Evolutionary conservation across 805 yeast genomes (phyloP).

Genomic region (Ogataea trehalophila): DNA sequence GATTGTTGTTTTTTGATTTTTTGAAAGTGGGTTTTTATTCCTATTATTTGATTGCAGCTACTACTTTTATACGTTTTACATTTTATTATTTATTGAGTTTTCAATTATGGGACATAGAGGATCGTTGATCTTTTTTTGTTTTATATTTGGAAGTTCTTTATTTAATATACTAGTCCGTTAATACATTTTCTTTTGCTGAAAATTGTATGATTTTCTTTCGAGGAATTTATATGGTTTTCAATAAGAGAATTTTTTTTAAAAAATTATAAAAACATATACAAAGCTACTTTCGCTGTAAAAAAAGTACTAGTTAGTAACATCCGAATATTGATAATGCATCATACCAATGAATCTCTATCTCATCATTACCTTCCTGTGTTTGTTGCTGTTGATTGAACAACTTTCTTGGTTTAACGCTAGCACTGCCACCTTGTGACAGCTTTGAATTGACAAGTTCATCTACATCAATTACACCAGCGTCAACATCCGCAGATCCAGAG

Average conservation of each 20-base stretch:
- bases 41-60: not conserved
- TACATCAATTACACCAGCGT: too few relatives aligned
- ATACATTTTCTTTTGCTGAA: not conserved
- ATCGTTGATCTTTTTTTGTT: too few relatives aligned
- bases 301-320: not conserved
- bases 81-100: not conserved
- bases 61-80: not conserved
- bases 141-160: too few relatives aligned
- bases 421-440: too few relatives aligned
- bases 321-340: not conserved
- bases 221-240: not conserved
- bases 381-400: too few relatives aligned
- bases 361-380: not conserved
- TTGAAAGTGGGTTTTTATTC: not conserved
- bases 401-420: too few relatives aligned
- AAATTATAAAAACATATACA: not conserved
- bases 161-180: too few relatives aligned
- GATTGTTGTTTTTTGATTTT: not conserved
- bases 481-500: too few relatives aligned
- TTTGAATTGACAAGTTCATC: too few relatives aligned
- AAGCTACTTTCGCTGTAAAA: too few relatives aligned
- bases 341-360: not conserved
- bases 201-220: not conserved
- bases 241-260: not conserved
- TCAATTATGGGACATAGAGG: not conserved